Conservation (phyloP, 257 asterid genomes). For the Petrea volubilis region DNA sequence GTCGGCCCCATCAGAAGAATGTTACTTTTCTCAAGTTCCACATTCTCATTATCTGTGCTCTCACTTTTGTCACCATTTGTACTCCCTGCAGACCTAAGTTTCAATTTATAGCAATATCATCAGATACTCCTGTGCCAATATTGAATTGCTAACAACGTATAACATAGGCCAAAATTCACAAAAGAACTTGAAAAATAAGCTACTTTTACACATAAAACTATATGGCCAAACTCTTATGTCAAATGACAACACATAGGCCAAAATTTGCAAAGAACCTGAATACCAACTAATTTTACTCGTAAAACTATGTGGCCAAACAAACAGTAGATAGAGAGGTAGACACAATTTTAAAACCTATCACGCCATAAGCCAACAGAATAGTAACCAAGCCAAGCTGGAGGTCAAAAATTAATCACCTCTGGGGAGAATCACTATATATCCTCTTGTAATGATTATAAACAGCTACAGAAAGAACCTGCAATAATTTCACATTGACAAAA, state of each 20-base stretch:
- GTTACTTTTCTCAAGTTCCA: slow-evolving; percentile 98
- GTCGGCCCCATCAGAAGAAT: slow-evolving; percentile 99
- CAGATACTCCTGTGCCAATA: slow-evolving; percentile 23
- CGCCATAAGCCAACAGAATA: slow-evolving; percentile 1
- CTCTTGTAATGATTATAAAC: slow-evolving; percentile 99
- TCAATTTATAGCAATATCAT: slow-evolving; percentile 43
- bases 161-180: background rate
- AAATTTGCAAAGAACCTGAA: slow-evolving; percentile 4
- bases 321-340: background rate
- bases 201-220: no score
- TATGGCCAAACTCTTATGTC: no score
- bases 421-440: slow-evolving; percentile 69
- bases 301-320: background rate
- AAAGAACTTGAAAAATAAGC: no score
- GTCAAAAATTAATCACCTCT: slow-evolving; percentile 67
- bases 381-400: slow-evolving; percentile 16
- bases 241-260: background rate
- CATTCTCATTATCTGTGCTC: slow-evolving; percentile 60
- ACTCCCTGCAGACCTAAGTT: slow-evolving; percentile 79
- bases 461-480: slow-evolving; percentile 96
- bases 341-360: background rate
- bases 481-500: slow-evolving; percentile 8
- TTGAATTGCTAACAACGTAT: background rate
- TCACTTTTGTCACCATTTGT: slow-evolving; percentile 51
- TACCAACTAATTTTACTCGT: background rate